phyloP scores from a whole-genome alignment of 371 early-diverging fungal species.

The Mortierella sp. region DNA sequence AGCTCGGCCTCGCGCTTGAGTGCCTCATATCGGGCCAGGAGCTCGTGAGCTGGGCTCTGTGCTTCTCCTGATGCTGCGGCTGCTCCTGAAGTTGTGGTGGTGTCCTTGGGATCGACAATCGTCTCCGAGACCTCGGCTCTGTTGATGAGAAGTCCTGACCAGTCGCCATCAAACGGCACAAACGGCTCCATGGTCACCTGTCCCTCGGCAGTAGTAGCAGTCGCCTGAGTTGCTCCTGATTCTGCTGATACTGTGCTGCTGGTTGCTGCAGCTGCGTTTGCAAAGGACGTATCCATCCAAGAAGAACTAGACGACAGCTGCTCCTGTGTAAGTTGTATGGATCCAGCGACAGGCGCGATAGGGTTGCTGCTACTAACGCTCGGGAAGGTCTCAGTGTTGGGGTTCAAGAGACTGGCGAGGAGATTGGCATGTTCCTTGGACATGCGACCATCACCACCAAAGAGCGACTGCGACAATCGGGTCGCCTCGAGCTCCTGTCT shows the following conservation, averaged over 20 bases:
- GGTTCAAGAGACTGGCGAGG: constrained; percentile 50
- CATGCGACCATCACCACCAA: constrained; percentile 29
- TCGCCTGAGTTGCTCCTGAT: background rate
- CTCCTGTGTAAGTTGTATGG: background rate
- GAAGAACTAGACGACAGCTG: constrained; percentile 5
- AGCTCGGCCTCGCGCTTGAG: constrained; percentile 25
- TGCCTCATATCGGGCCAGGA: constrained; percentile 33
- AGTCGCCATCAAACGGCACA: constrained; percentile 45
- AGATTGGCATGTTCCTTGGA: constrained; percentile 46
- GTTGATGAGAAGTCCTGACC: constrained; percentile 37
- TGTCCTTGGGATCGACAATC: constrained; percentile 32
- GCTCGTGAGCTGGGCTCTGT: constrained; percentile 8
- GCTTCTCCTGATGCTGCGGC: background rate
- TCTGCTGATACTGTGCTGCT: background rate
- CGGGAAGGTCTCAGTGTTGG: constrained; percentile 43
- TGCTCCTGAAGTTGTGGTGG: background rate
- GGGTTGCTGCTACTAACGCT: background rate
- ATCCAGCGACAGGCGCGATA: background rate
- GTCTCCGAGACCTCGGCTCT: constrained; percentile 35
- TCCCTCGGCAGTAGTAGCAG: background rate
- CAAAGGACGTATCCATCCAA: background rate
- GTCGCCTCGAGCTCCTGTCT: constrained; percentile 48
- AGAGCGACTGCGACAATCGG: constrained; percentile 38
- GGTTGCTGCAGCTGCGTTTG: background rate
- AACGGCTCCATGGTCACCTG: constrained; percentile 33